phyloP scores from a whole-genome alignment of 495 filamentous ascomycete genomes.

The Daldinia childiae region DNA sequence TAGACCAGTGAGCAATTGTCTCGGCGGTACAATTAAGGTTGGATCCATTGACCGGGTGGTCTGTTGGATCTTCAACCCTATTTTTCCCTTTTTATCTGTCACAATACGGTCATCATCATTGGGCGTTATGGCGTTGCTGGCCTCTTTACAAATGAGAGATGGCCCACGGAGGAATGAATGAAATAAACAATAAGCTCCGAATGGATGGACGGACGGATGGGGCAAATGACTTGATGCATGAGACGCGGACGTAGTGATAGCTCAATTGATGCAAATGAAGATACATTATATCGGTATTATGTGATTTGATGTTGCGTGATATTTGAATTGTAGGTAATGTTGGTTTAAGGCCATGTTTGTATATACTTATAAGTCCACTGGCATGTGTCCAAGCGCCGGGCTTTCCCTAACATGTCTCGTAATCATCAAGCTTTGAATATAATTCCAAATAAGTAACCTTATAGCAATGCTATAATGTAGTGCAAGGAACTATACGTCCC shows the following conservation, averaged over 20 bases:
- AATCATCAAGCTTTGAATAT: not conserved
- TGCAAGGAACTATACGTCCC: not conserved
- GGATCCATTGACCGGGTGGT: conserved; percentile 8
- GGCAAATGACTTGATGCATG: conserved; percentile 31
- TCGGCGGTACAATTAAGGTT: conserved; percentile 16
- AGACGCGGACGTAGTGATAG: conserved; percentile 25
- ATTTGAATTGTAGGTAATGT: not conserved
- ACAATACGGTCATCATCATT: conserved; percentile 19
- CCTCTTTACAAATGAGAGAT: not conserved
- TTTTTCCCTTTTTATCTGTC: conserved; percentile 4
- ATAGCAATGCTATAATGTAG: not conserved
- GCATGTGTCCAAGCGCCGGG: not conserved
- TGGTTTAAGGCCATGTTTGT: not conserved
- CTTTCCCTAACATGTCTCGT: not conserved
- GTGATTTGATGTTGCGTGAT: conserved; percentile 5
- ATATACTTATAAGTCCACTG: not conserved
- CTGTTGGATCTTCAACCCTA: conserved; percentile 11
- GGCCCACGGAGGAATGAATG: conserved; percentile 7
- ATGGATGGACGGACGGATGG: conserved; percentile 18
- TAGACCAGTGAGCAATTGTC: conserved; percentile 37
- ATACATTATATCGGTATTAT: not conserved
- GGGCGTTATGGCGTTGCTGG: conserved; percentile 27
- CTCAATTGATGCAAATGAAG: conserved; percentile 26
- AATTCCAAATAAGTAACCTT: not conserved
- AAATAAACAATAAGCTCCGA: conserved; percentile 1